Conservation (phyloP, 306 rosid species). For the Spatholobus suberectus region DNA sequence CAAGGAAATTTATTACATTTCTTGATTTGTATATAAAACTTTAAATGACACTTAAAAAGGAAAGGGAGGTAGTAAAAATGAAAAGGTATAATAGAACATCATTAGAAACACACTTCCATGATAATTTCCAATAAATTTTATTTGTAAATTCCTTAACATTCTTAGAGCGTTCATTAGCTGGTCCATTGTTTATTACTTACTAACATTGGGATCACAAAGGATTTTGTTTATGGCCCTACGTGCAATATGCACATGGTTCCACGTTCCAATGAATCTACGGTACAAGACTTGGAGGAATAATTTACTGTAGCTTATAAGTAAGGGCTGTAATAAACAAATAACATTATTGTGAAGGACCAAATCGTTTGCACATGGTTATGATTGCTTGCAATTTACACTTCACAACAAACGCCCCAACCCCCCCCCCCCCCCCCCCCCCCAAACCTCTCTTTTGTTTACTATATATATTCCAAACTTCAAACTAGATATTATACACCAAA, state of each 20-base stretch:
- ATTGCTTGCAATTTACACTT: slow-evolving; percentile 67
- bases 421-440: background rate
- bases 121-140: background rate
- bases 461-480: slow-evolving; percentile 33
- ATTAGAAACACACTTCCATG: background rate
- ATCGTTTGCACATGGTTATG: slow-evolving; percentile 60
- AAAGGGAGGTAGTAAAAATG: background rate
- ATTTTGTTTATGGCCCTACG: slow-evolving; percentile 40
- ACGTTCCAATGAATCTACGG: slow-evolving; percentile 53
- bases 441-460: too few relatives aligned
- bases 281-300: slow-evolving; percentile 37
- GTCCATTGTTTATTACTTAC: background rate
- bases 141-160: background rate
- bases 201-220: slow-evolving; percentile 44
- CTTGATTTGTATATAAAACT: too few relatives aligned
- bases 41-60: too few relatives aligned
- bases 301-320: slow-evolving; percentile 37
- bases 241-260: slow-evolving; percentile 65
- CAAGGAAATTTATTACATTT: too few relatives aligned
- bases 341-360: slow-evolving; percentile 34
- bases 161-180: background rate
- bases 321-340: slow-evolving; percentile 35
- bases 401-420: slow-evolving; percentile 23
- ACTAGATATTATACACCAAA: slow-evolving; percentile 28
- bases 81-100: background rate